A percentile compares a stretch with the other conserved stretches of the same genome.
These are phyloP conservation scores for Lathyrus aphaca DNA, from an alignment of 306 rosid species.

Conservation along the genomic window DNA sequence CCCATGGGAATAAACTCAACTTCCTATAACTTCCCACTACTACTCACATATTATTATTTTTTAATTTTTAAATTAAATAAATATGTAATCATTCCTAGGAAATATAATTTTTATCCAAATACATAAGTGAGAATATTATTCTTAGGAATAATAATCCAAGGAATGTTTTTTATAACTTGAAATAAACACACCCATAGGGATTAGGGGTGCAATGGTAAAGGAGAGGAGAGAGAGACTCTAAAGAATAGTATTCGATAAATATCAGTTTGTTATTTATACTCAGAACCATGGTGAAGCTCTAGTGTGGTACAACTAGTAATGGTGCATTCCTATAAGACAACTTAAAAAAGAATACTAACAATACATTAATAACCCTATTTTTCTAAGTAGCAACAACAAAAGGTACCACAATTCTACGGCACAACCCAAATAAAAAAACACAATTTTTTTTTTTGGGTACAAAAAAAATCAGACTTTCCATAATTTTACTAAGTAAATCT, in stretches of 20 bases:
- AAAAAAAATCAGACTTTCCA: conserved; percentile 8
- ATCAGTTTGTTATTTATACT: conserved; percentile 1
- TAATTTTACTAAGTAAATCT: not conserved
- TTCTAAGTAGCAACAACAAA: conserved; percentile 9
- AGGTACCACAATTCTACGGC: not conserved
- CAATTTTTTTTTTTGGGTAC: too few relatives aligned
- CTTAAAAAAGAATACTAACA: not conserved
- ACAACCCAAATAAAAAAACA: conserved; percentile 9
- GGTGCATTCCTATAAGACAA: not conserved
- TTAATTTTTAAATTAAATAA: too few relatives aligned
- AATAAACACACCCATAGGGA: too few relatives aligned
- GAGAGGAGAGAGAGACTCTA: not conserved
- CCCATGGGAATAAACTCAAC: too few relatives aligned
- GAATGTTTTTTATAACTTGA: too few relatives aligned
- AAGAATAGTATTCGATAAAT: conserved; percentile 15
- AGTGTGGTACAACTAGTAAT: not conserved
- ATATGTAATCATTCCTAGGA: too few relatives aligned
- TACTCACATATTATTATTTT: too few relatives aligned
- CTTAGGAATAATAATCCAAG: too few relatives aligned
- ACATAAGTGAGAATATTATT: too few relatives aligned
- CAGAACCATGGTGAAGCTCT: not conserved
- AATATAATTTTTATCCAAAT: too few relatives aligned
- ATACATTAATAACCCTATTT: not conserved
- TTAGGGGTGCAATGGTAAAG: conserved; percentile 6
- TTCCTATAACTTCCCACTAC: too few relatives aligned